Conservation (phyloP, 2,329 filamentous ascomycete species). For the Paraphaeosphaeria minitans region DNA sequence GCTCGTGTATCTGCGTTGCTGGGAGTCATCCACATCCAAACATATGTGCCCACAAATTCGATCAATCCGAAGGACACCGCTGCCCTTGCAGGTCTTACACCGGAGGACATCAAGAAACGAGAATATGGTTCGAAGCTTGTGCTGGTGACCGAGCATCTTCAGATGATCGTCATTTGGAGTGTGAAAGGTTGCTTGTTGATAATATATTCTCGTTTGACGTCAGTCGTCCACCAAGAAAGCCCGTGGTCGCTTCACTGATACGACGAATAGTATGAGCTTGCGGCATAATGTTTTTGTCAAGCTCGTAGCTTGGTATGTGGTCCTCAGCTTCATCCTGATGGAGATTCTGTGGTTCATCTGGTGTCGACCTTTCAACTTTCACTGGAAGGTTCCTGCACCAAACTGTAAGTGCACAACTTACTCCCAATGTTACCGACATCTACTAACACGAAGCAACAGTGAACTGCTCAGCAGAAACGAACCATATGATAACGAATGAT, state of each 20-base stretch:
- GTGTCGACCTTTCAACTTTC: conserved; percentile 56
- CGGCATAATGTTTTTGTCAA: conserved; percentile 46
- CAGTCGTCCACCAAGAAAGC: conserved; percentile 19
- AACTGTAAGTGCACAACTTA: conserved; percentile 3
- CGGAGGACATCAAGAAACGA: conserved; percentile 31
- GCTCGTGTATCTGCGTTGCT: conserved; percentile 53
- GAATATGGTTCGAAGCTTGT: conserved; percentile 58
- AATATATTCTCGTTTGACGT: conserved; percentile 51
- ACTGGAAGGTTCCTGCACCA: conserved; percentile 53
- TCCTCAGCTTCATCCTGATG: conserved; percentile 50
- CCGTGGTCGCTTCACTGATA: neutral
- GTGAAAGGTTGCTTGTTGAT: conserved; percentile 57
- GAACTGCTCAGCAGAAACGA: conserved; percentile 42
- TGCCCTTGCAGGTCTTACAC: conserved; percentile 30
- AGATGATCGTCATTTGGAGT: conserved; percentile 54
- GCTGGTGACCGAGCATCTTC: conserved; percentile 56
- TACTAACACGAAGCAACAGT: conserved; percentile 10
- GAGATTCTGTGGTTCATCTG: conserved; percentile 56
- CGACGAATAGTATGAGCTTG: conserved; percentile 24
- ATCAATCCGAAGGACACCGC: conserved; percentile 49
- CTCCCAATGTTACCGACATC: neutral
- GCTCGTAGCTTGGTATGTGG: conserved; percentile 49
- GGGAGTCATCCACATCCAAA: conserved; percentile 47
- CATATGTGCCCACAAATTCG: conserved; percentile 45
- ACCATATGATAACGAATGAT: conserved; percentile 33